Conservation (phyloP, 805 yeast species). For the Cyberlindnera petersonii region DNA sequence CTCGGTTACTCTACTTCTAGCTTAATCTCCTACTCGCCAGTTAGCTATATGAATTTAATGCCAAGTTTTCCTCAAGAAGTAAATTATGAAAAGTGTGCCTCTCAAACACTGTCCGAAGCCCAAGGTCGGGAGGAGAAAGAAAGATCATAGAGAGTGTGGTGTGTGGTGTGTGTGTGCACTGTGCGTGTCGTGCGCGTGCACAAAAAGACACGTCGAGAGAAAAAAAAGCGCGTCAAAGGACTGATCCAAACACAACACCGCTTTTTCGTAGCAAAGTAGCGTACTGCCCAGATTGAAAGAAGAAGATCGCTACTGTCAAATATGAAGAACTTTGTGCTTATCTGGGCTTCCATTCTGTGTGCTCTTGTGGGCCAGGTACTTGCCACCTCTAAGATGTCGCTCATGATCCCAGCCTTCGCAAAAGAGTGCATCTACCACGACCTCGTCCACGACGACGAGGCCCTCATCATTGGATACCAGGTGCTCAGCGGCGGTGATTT, state of each 20-base stretch:
- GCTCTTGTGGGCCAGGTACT: conserved; percentile 3
- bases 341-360: conserved; percentile 9
- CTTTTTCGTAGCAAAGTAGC: no score
- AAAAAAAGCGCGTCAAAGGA: conserved; percentile 8
- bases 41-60: no score
- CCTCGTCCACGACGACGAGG: conserved; percentile 33
- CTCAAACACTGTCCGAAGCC: no score
- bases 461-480: conserved; percentile 40
- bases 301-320: background rate
- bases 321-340: conserved; percentile 7
- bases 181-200: background rate
- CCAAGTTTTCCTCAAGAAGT: no score
- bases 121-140: no score
- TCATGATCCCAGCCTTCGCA: conserved; percentile 33
- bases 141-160: no score
- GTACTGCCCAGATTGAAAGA: background rate
- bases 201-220: conserved; percentile 11
- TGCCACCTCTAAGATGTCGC: conserved; percentile 24
- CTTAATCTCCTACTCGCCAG: no score
- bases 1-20: no score
- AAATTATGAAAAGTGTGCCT: no score
- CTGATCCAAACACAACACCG: conserved; percentile 1
- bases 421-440: conserved; percentile 41
- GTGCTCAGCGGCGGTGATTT: conserved; percentile 63
- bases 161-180: no score